Evolutionary conservation across 108 stramenopile species (phyloP).

Genomic region (Cyclotella cryptica): DNA sequence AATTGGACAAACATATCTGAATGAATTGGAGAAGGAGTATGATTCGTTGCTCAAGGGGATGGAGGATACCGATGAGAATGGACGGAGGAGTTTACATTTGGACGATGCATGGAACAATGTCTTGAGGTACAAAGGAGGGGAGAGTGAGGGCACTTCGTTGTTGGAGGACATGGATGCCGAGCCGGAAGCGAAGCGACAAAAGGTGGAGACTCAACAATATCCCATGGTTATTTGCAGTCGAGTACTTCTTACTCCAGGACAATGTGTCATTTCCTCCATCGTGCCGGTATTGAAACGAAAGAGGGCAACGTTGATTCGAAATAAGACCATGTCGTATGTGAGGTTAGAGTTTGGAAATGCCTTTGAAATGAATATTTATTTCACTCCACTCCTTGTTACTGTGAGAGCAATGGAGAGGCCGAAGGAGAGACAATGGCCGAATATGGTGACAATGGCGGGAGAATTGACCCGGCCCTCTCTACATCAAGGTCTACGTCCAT

Average conservation of each 20-base stretch:
- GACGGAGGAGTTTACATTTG: conserved; percentile 44
- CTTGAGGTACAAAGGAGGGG: conserved; percentile 47
- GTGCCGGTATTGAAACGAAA: conserved; percentile 74
- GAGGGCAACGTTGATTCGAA: conserved; percentile 55
- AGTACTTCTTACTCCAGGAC: conserved; percentile 66
- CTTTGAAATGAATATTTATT: conserved; percentile 83
- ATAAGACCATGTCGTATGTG: conserved; percentile 56
- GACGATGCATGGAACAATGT: conserved; percentile 86
- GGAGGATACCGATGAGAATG: conserved; percentile 25
- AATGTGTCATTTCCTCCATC: conserved; percentile 62
- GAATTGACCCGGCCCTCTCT: conserved; percentile 38
- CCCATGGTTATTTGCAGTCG: conserved; percentile 49
- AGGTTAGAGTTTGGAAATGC: conserved; percentile 71
- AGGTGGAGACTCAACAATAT: conserved; percentile 3
- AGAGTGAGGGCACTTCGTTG: conserved; percentile 13
- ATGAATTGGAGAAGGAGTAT: conserved; percentile 33
- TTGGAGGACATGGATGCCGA: conserved; percentile 18
- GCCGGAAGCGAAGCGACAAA: conserved; percentile 42
- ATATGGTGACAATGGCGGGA: conserved; percentile 8
- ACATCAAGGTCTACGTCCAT: conserved; percentile 38
- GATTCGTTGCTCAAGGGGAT: conserved; percentile 31
- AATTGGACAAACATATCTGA: conserved; percentile 19
- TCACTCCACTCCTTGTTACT: conserved; percentile 73
- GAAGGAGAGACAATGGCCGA: background rate
- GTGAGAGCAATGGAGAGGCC: conserved; percentile 55